Evolutionary conservation across 148 eudicot genomes (phyloP).

Genomic region (Spergularia marina): DNA sequence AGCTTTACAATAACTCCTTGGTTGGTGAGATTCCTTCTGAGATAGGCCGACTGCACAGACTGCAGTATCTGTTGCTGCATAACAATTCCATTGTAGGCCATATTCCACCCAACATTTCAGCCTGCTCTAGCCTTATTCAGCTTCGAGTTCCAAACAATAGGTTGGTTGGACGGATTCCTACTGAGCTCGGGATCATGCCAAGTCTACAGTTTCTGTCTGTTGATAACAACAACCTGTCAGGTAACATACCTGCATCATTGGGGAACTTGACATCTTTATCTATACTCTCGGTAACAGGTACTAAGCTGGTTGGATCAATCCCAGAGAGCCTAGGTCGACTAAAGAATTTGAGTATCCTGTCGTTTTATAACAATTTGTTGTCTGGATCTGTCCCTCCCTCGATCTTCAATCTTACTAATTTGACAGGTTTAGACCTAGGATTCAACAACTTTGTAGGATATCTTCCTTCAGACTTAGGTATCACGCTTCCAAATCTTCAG

Average conservation of each 20-base stretch:
- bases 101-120: conserved; percentile 13
- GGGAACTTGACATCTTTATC: conserved; percentile 17
- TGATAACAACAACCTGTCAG: conserved; percentile 3
- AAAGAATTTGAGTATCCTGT: not conserved
- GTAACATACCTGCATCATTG: conserved; percentile 14
- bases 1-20: not conserved
- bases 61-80: not conserved
- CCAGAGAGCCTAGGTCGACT: conserved; percentile 15
- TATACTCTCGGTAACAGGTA: not conserved
- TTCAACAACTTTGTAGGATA: conserved; percentile 15
- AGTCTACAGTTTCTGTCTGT: not conserved
- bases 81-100: conserved; percentile 3
- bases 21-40: conserved; percentile 11
- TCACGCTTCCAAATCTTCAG: conserved; percentile 8
- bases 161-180: conserved; percentile 26
- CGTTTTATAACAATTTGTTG: not conserved
- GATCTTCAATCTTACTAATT: conserved; percentile 13
- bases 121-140: not conserved
- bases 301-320: conserved; percentile 12
- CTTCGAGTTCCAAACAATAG: conserved; percentile 1
- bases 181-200: conserved; percentile 13
- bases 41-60: conserved; percentile 7
- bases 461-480: conserved; percentile 14
- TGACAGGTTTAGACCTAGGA: not conserved
- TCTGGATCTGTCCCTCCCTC: conserved; percentile 24